These are phyloP conservation scores for Orbilia quercus DNA, from an alignment of 2,329 filamentous ascomycete genomes.

Conservation along the genomic window DNA sequence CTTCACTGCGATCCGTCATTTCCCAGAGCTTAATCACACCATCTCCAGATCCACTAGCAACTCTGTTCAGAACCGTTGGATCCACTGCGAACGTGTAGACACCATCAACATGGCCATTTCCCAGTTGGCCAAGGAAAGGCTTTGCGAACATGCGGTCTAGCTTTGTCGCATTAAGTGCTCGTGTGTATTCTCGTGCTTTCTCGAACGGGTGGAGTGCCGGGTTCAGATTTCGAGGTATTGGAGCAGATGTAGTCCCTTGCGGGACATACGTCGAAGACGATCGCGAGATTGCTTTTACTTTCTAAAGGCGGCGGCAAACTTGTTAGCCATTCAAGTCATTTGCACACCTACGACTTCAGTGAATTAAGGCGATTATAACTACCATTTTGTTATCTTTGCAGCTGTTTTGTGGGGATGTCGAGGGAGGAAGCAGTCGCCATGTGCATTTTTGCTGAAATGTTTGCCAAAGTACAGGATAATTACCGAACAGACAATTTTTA, in stretches of 20 bases:
- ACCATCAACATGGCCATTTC: slow-evolving; percentile 90
- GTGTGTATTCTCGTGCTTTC: slow-evolving; percentile 84
- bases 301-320: slow-evolving; percentile 62
- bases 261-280: slow-evolving; percentile 74
- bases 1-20: slow-evolving; percentile 76
- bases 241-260: slow-evolving; percentile 73
- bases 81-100: slow-evolving; percentile 85
- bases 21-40: slow-evolving; percentile 96
- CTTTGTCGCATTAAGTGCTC: slow-evolving; percentile 85
- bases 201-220: slow-evolving; percentile 90
- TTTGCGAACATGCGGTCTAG: slow-evolving; percentile 90
- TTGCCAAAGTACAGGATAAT: too few species aligned
- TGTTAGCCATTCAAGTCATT: slow-evolving; percentile 7
- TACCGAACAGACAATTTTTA: too few species aligned
- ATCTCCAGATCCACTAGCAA: slow-evolving; percentile 88
- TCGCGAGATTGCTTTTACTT: slow-evolving; percentile 75
- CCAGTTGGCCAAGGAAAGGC: slow-evolving; percentile 86
- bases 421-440: too few species aligned
- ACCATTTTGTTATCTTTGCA: too few species aligned
- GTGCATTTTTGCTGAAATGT: too few species aligned
- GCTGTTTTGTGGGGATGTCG: too few species aligned
- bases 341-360: too few species aligned
- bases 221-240: slow-evolving; percentile 78
- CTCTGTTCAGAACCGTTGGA: slow-evolving; percentile 76
- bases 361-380: too few species aligned